phyloP scores from a whole-genome alignment of 2,329 filamentous ascomycete genomes.

The Ophiostoma novo-ulmi region DNA sequence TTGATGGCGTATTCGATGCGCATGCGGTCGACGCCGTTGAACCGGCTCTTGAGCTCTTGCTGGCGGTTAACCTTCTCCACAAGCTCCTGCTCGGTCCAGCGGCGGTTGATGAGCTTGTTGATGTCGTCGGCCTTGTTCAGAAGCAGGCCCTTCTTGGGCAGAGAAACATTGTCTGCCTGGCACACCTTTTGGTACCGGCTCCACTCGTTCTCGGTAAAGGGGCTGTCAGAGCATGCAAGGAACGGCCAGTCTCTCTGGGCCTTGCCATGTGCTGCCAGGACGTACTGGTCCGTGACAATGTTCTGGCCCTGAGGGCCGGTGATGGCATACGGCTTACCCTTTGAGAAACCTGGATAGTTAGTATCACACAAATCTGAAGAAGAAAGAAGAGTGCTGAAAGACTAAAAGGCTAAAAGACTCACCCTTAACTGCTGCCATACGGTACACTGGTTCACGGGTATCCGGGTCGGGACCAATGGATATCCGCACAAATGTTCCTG shows the following conservation, averaged over 20 bases:
- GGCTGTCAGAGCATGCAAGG: constrained; percentile 78
- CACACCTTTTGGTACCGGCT: constrained; percentile 74
- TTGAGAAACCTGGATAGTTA: constrained; percentile 58
- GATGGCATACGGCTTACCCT: constrained; percentile 78
- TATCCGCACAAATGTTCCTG: constrained; percentile 79
- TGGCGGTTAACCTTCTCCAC: constrained; percentile 71
- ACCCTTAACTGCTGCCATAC: constrained; percentile 86
- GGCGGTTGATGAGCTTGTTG: constrained; percentile 69
- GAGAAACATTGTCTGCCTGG: constrained; percentile 62
- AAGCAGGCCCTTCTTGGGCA: constrained; percentile 69
- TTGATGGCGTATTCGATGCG: constrained; percentile 61
- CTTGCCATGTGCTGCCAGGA: constrained; percentile 75
- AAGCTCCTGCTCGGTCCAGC: constrained; percentile 79
- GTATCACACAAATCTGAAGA: background rate
- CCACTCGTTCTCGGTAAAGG: constrained; percentile 63
- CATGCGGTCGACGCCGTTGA: constrained; percentile 62
- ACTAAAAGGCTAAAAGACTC: constrained; percentile 25
- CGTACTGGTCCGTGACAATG: constrained; percentile 82
- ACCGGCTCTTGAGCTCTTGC: constrained; percentile 61
- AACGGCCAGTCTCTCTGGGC: constrained; percentile 82
- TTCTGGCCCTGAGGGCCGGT: constrained; percentile 66
- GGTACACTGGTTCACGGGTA: constrained; percentile 71
- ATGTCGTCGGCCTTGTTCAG: constrained; percentile 73
- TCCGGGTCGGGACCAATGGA: constrained; percentile 72
- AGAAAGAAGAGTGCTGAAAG: background rate